Evolutionary conservation across 225 moss, liverwort and hornwort genomes (phyloP), one percentile per base, ranked within the genome.

Genomic region (Bryum argenteum): DNA sequence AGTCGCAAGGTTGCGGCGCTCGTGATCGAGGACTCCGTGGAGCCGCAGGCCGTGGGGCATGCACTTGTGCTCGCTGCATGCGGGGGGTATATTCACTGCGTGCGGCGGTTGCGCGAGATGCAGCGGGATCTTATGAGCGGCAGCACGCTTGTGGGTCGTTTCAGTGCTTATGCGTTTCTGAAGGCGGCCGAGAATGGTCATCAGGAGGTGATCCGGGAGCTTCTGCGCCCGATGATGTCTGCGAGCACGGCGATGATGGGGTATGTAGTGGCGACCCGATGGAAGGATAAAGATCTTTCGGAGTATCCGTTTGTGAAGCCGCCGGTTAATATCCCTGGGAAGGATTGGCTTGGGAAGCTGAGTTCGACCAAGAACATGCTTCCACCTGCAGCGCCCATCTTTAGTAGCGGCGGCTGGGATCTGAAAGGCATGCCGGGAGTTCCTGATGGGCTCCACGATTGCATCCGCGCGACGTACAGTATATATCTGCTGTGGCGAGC

Each of bases 41-140:
- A 77, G 73, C 85, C 82, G 5, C 85, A 85, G 62, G 79, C 77
- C 2, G 82, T 82, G 18, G 85, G 82, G 9, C 82, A 85, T 7
- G 79, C 82, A 37, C 71, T 85, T 6, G 82, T 79, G 71, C 58
- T 74, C 1, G 82, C 85, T 0, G 76, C 85, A 0, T 58, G 66
- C 10, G 79, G 58, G 23, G 82, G 85, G 0, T 70, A 64, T 11
- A 55, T 79, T 9, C 62, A 68, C 23, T 85, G 77, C 67, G 76
- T 85, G 10, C 79, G 85, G 1, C 26, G 74, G 6, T 67, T 82
- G 13, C 79, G 70, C 4, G 77, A 74, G 55, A 65, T 85, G 6
- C 80, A 72, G 71, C 48, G 54, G 0, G 77, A 80, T 51, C 45
- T 72, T 11, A 10, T 75, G 55, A 68, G 80, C 72, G 69, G 74